Conservation (phyloP, 1,139 yeast genomes). For the Eremothecium coryli region DNA sequence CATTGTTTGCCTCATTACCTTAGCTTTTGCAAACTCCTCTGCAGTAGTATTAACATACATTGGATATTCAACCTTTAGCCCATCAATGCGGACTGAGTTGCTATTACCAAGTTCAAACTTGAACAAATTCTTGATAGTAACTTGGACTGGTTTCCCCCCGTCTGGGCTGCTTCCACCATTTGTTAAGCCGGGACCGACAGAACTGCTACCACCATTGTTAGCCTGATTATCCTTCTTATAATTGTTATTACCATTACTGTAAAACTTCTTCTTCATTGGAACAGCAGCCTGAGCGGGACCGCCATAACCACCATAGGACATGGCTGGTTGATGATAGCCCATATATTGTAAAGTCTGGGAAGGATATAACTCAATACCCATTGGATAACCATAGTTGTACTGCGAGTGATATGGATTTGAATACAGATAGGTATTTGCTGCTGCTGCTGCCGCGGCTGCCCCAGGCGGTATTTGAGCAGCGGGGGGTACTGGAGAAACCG, state of each 20-base stretch:
- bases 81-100: conserved; percentile 13
- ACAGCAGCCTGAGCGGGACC: conserved; percentile 6
- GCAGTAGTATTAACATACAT: conserved; percentile 25
- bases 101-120: conserved; percentile 27
- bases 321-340: conserved; percentile 16
- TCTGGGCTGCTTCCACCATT: neutral
- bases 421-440: conserved; percentile 5
- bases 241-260: conserved; percentile 8
- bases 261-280: conserved; percentile 15
- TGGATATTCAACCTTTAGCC: conserved; percentile 19
- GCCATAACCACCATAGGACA: conserved; percentile 4
- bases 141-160: conserved; percentile 14
- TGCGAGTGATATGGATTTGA: conserved; percentile 6
- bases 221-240: conserved; percentile 6
- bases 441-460: conserved; percentile 6
- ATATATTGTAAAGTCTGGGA: conserved; percentile 21
- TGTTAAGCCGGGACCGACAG: neutral
- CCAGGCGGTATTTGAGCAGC: conserved; percentile 28
- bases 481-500: conserved; percentile 27
- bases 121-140: conserved; percentile 15
- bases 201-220: conserved; percentile 1
- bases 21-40: conserved; percentile 22
- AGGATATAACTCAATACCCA: conserved; percentile 27
- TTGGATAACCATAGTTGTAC: conserved; percentile 22
- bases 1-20: conserved; percentile 17